Conservation (phyloP, 352 stramenopile species). For the Globisporangium barbulae region DNA sequence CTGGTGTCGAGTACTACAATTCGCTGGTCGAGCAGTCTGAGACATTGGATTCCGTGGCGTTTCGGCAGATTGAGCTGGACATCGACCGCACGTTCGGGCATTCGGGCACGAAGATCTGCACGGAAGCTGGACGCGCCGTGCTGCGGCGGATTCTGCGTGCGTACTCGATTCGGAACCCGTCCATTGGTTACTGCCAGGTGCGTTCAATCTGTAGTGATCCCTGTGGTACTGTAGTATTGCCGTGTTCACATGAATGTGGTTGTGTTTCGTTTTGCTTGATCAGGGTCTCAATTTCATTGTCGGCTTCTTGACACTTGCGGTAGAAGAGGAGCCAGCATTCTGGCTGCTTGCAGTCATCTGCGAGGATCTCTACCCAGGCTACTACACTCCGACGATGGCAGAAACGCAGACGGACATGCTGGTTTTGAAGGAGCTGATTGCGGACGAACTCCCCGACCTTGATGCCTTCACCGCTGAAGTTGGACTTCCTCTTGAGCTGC, state of each 20-base stretch:
- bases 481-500: slow-evolving; percentile 79
- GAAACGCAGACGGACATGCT: slow-evolving; percentile 88
- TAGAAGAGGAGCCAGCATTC: slow-evolving; percentile 87
- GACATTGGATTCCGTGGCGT: slow-evolving; percentile 46
- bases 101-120: slow-evolving; percentile 61
- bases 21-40: slow-evolving; percentile 43
- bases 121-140: slow-evolving; percentile 40
- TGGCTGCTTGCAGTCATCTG: slow-evolving; percentile 87
- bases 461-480: slow-evolving; percentile 74
- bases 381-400: slow-evolving; percentile 89
- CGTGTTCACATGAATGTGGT: background rate
- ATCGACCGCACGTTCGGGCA: slow-evolving; percentile 85
- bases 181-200: slow-evolving; percentile 85
- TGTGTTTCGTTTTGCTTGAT: background rate
- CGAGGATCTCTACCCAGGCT: slow-evolving; percentile 87
- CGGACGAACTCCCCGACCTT: slow-evolving; percentile 69
- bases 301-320: slow-evolving; percentile 73
- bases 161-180: slow-evolving; percentile 78
- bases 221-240: background rate
- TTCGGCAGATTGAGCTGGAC: slow-evolving; percentile 85
- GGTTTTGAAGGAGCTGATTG: slow-evolving; percentile 86
- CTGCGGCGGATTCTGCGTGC: slow-evolving; percentile 72
- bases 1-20: slow-evolving; percentile 44
- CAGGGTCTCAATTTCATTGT: slow-evolving; percentile 87
- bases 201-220: background rate